Base-by-base conservation (phyloP, 2,329 filamentous ascomycete genomes). In the Apiospora pterosperma region DNA sequence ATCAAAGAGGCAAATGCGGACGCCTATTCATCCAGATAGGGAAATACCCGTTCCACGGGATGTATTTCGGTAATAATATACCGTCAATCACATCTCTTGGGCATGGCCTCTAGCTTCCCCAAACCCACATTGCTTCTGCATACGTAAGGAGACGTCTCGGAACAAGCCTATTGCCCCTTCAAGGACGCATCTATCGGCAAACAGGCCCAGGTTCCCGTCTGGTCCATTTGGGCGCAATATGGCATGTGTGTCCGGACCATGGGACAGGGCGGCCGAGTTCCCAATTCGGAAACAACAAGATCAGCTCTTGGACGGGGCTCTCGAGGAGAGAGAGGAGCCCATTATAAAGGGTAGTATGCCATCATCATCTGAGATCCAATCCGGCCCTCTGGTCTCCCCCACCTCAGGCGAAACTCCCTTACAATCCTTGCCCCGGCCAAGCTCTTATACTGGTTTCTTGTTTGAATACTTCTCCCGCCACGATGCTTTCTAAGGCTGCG, bases 401-500 rank as follows among this genome's bases (percentile, higher is more conserved):
- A 38, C 58, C 21, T 60, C 58, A 38, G n/a, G n/a, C n/a, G n/a
- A n/a, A n/a, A n/a, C n/a, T n/a, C n/a, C n/a, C n/a, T n/a, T n/a
- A 28, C n/a, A 23, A 28, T 19, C 23, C 25, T 14, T 23, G 10
- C 6, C n/a, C 34, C n/a, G 19, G 11, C 58, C 21, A 6, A 12
- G 21, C 44, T 12, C 31, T 21, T 21, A 10, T 36, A 4, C 19
- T 14, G 21, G 55, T 21, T 12, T 23, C 3, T 23, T 21, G 19
- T 38, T 21, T 5, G 31, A 19, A 58, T 25, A 23, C 3, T 16
- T 25, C 16, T 10, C 8, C 19, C n/a, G 1, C 12, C 21, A 44
- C 25, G 38, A 71, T 71, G 69, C 66, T 69, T 62, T 68, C 70
- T 5, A 70, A 70, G 63, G 65, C 75, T 65, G 75, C 72, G 44